These are phyloP conservation scores for Hanseniaspora thailandica DNA, from an alignment of 805 yeast species.

Conservation along the genomic window DNA sequence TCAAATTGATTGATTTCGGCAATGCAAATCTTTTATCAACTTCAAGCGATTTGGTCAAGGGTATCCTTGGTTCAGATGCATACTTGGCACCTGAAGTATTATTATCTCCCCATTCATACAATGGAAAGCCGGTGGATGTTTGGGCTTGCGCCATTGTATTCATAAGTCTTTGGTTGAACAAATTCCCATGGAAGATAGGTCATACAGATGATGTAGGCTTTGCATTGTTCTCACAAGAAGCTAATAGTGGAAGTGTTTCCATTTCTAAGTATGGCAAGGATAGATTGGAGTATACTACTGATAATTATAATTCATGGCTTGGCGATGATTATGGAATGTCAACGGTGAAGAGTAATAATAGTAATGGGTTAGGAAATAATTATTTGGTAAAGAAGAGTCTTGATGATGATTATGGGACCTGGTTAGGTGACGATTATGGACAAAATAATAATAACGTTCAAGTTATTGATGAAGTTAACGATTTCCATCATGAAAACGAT, in stretches of 20 bases:
- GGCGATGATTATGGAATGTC: conserved; percentile 48
- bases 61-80: conserved; percentile 93
- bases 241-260: conserved; percentile 21
- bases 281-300: conserved; percentile 36
- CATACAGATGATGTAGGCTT: conserved; percentile 55
- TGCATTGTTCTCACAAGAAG: conserved; percentile 46
- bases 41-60: conserved; percentile 41
- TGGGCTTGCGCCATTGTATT: conserved; percentile 91
- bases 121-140: conserved; percentile 77
- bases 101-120: conserved; percentile 37
- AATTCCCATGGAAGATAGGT: conserved; percentile 97
- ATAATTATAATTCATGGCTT: conserved; percentile 45
- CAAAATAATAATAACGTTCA: conserved; percentile 13
- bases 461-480: neutral
- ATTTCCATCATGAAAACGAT: conserved; percentile 1
- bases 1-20: conserved; percentile 88
- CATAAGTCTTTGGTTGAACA: conserved; percentile 74
- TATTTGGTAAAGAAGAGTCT: neutral
- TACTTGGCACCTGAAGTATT: conserved; percentile 90
- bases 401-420: conserved; percentile 5
- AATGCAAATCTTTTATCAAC: conserved; percentile 58
- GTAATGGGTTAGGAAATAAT: neutral
- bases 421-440: conserved; percentile 14
- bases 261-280: neutral
- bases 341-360: conserved; percentile 25